Evolutionary conservation across 352 stramenopile species (phyloP).

Genomic region (Globisporangium viniferum): DNA sequence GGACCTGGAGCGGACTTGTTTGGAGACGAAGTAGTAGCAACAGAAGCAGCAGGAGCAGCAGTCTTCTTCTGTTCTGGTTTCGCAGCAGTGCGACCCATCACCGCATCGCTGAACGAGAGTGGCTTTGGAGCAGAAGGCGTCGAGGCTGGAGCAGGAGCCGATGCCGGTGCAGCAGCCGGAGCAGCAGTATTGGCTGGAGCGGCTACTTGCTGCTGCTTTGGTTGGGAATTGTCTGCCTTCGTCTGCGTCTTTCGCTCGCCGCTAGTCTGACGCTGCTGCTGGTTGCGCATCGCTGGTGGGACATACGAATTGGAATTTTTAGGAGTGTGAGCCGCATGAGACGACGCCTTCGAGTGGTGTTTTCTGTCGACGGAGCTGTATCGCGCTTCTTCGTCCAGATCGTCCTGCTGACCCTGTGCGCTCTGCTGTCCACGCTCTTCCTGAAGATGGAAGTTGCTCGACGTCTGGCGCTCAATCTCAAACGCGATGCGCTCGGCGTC

Average conservation of each 20-base stretch:
- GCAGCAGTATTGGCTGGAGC: background rate
- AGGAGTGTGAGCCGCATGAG: background rate
- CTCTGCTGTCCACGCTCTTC: slow-evolving; percentile 92
- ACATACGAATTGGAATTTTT: slow-evolving; percentile 55
- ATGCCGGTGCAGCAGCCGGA: slow-evolving; percentile 6
- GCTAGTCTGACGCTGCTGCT: slow-evolving; percentile 41
- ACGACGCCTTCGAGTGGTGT: slow-evolving; percentile 12
- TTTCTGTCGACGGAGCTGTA: slow-evolving; percentile 93
- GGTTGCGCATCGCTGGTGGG: slow-evolving; percentile 63
- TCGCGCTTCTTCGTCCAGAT: slow-evolving; percentile 93
- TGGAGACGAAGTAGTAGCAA: background rate
- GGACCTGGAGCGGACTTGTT: background rate
- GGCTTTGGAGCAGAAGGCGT: slow-evolving; percentile 34
- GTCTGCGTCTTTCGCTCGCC: slow-evolving; percentile 22
- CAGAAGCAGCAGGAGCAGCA: background rate
- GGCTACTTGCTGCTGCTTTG: slow-evolving; percentile 7
- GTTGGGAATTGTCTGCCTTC: slow-evolving; percentile 8
- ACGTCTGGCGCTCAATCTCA: slow-evolving; percentile 93
- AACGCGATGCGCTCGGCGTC: slow-evolving; percentile 91
- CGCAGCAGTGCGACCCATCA: slow-evolving; percentile 39
- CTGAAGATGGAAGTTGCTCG: slow-evolving; percentile 93
- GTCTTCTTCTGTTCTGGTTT: slow-evolving; percentile 16
- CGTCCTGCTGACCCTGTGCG: slow-evolving; percentile 40
- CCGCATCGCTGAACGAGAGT: slow-evolving; percentile 69
- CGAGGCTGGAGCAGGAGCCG: slow-evolving; percentile 5